Evolutionary conservation across 2,329 filamentous ascomycete species (phyloP).

Genomic region (Clarireedia hainanense): DNA sequence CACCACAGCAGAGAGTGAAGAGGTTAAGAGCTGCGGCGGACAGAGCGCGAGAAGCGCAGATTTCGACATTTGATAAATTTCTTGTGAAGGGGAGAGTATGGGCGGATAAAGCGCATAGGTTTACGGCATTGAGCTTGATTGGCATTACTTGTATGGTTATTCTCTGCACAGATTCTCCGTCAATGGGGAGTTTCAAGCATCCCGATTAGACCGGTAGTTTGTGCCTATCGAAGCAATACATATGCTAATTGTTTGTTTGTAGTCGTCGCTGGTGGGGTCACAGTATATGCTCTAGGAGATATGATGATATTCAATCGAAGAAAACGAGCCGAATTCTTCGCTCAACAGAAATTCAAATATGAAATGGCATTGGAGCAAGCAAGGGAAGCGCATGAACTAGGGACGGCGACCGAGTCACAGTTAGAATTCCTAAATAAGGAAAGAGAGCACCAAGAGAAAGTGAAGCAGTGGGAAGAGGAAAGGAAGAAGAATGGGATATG

Average conservation of each 20-base stretch:
- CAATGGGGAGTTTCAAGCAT: not conserved
- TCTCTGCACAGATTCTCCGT: not conserved
- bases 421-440: conserved; percentile 47
- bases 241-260: conserved; percentile 10
- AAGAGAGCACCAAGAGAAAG: conserved; percentile 38
- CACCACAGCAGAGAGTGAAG: conserved; percentile 30
- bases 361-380: conserved; percentile 38
- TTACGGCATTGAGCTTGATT: conserved; percentile 29
- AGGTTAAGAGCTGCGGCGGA: conserved; percentile 30
- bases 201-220: not conserved
- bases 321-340: conserved; percentile 54
- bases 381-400: conserved; percentile 33
- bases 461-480: conserved; percentile 15
- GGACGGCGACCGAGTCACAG: conserved; percentile 41
- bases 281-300: conserved; percentile 56
- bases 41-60: conserved; percentile 26
- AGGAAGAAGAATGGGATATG: conserved; percentile 25
- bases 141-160: conserved; percentile 26
- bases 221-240: not conserved
- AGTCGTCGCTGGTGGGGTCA: conserved; percentile 53
- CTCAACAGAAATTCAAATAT: conserved; percentile 38
- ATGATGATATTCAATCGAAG: conserved; percentile 61
- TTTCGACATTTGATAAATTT: conserved; percentile 27
- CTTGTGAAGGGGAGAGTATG: conserved; percentile 28
- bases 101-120: conserved; percentile 31